A percentile compares a stretch with the other conserved stretches of the same genome.
Evolutionary conservation across 176 grass and related monocot genomes (phyloP).

Genomic region (Luzula sylvatica): DNA sequence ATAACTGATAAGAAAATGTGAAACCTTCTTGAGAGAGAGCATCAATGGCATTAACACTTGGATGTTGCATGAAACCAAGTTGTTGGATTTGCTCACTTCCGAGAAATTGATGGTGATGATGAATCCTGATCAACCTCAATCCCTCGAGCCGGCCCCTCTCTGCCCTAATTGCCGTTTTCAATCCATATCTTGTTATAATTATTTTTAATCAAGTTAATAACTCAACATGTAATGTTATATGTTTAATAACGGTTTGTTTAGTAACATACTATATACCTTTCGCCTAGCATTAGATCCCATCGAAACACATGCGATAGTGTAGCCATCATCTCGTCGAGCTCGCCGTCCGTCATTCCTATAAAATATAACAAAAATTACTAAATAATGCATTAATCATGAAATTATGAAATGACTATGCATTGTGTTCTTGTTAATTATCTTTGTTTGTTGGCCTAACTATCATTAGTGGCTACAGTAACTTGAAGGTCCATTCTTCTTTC

Average conservation of each 20-base stretch:
- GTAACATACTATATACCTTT: conserved; percentile 23
- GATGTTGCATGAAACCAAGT: conserved; percentile 12
- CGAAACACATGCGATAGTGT: conserved; percentile 73
- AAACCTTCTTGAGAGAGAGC: conserved; percentile 74
- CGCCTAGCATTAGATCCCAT: conserved; percentile 89
- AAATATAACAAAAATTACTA: not conserved
- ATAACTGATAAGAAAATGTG: not conserved
- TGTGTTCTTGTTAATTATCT: too few species aligned
- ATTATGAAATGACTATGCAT: too few species aligned
- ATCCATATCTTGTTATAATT: conserved; percentile 33
- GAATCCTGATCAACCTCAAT: conserved; percentile 13
- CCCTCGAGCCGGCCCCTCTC: conserved; percentile 54
- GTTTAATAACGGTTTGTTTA: not conserved
- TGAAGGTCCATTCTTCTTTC: too few species aligned
- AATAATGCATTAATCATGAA: too few species aligned
- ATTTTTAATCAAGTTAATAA: not conserved
- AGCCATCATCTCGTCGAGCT: conserved; percentile 97
- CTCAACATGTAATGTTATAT: not conserved
- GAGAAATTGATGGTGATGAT: conserved; percentile 21
- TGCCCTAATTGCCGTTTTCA: conserved; percentile 69
- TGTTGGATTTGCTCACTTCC: conserved; percentile 14
- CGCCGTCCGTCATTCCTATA: conserved; percentile 61
- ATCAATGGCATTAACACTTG: conserved; percentile 38
- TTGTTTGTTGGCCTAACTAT: not conserved
- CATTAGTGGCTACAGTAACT: too few species aligned